These are phyloP conservation scores for Verticillium nubilum DNA, from an alignment of 2,329 filamentous ascomycete genomes.

Conservation along the genomic window DNA sequence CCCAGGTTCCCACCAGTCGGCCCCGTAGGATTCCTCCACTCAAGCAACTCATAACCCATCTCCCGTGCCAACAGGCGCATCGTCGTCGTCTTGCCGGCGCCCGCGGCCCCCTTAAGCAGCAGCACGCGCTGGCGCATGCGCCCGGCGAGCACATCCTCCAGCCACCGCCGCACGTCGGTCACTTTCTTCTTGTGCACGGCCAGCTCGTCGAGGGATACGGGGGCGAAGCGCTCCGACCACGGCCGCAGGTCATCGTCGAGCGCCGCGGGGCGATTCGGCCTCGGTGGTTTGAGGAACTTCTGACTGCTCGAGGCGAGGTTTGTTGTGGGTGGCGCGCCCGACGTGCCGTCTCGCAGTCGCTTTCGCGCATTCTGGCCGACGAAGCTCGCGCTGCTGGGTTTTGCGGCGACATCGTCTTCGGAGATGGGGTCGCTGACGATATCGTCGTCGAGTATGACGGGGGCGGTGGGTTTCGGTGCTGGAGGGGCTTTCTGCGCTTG, in stretches of 20 bases:
- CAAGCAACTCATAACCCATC: conserved; percentile 71
- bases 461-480: conserved; percentile 8
- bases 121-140: conserved; percentile 65
- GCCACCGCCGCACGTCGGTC: conserved; percentile 75
- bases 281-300: conserved; percentile 43
- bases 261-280: conserved; percentile 20
- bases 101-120: conserved; percentile 83
- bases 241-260: conserved; percentile 58
- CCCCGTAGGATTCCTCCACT: conserved; percentile 82
- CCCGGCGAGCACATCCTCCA: conserved; percentile 67
- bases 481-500: conserved; percentile 45
- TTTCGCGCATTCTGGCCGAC: conserved; percentile 52
- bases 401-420: conserved; percentile 52
- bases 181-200: conserved; percentile 96
- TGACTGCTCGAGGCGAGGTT: conserved; percentile 32
- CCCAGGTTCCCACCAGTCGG: conserved; percentile 52
- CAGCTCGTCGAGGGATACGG: conserved; percentile 70
- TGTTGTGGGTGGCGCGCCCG: conserved; percentile 13
- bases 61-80: conserved; percentile 70
- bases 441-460: conserved; percentile 34
- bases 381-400: conserved; percentile 41
- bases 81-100: conserved; percentile 89
- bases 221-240: conserved; percentile 84
- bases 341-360: conserved; percentile 34
- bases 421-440: conserved; percentile 53